Base-by-base conservation (phyloP, 2,329 filamentous ascomycete genomes). In the Pseudocercospora vitis region DNA sequence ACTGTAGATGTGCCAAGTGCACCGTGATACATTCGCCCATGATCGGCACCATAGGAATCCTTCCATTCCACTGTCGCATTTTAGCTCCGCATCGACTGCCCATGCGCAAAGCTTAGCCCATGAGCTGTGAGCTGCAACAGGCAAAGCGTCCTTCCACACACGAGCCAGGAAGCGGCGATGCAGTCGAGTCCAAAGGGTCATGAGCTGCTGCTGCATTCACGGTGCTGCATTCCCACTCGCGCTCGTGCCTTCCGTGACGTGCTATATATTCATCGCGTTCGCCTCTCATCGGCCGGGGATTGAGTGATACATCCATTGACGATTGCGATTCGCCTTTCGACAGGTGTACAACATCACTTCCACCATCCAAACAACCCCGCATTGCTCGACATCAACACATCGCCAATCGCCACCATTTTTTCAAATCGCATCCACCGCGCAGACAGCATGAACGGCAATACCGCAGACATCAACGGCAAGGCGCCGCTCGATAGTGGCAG, bases 401-500 rank as follows among this genome's bases (percentile, higher is more conserved):
- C n/a, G n/a, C n/a, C n/a, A n/a, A n/a, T n/a, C n/a, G n/a, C 23
- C 42, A 48, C 8, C 45, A 40, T 12, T 16, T 39, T 11, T n/a
- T 11, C 18, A 18, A 14, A 51, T 51, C 21, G 24, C 50, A 47
- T 35, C 16, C 18, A 48, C 48, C 48, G 37, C 19, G 21, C 42
- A 31, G n/a, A 31, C 53, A 59, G 19, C 19, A 62, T 62, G 57
- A 60, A 57, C 58, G 48, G 52, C 37, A 42, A 42, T 19, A 33
- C 44, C 21, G 48, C 51, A 33, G 53, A 52, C 39, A 32, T 47
- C 52, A 70, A 71, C 58, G 70, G 73, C 65, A 75, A 76, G 64
- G 71, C 72, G 48, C 65, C 65, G 16, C 26, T 65, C 52, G 61
- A 62, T 26, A 45, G 61, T 32, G 58, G 62, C 51, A 62, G 60